phyloP scores from a whole-genome alignment of 345 rosid species.

The Ceriops tagal region DNA sequence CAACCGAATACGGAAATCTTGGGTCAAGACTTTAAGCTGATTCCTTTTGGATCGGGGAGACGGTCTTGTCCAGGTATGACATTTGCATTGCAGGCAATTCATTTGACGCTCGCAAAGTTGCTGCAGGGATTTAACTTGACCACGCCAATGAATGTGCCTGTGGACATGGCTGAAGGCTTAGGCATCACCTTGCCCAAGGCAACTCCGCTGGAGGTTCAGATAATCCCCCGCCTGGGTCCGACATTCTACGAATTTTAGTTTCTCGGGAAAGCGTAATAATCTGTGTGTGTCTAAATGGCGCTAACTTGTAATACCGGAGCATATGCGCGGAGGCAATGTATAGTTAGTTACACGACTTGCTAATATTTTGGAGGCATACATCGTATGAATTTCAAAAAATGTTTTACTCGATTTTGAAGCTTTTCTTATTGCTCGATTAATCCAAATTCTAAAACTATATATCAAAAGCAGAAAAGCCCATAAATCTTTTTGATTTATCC shows the following conservation, averaged over 20 bases:
- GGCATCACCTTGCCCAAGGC: slow-evolving; percentile 17
- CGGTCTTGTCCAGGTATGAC: slow-evolving; percentile 28
- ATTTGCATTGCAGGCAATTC: slow-evolving; percentile 27
- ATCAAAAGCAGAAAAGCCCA: too few relatives aligned
- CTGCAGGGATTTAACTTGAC: slow-evolving; percentile 20
- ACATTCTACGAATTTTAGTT: neutral
- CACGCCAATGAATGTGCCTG: slow-evolving; percentile 3
- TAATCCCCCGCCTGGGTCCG: neutral
- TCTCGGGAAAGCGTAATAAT: too few relatives aligned
- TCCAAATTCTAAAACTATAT: too few relatives aligned
- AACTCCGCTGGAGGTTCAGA: slow-evolving; percentile 13
- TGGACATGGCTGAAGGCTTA: slow-evolving; percentile 15
- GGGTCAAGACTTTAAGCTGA: slow-evolving; percentile 28
- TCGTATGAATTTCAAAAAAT: too few relatives aligned
- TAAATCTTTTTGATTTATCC: too few relatives aligned
- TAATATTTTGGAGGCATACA: too few relatives aligned
- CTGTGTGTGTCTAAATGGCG: too few relatives aligned
- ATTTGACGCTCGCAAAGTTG: slow-evolving; percentile 21
- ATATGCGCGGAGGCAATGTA: too few relatives aligned
- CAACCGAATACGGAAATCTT: neutral
- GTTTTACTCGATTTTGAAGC: too few relatives aligned
- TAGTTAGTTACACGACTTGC: too few relatives aligned
- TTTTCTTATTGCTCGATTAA: too few relatives aligned
- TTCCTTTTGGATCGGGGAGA: slow-evolving; percentile 36
- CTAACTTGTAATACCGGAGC: too few relatives aligned